phyloP scores from a whole-genome alignment of 345 rosid species.

The Eucalyptus curtisii region DNA sequence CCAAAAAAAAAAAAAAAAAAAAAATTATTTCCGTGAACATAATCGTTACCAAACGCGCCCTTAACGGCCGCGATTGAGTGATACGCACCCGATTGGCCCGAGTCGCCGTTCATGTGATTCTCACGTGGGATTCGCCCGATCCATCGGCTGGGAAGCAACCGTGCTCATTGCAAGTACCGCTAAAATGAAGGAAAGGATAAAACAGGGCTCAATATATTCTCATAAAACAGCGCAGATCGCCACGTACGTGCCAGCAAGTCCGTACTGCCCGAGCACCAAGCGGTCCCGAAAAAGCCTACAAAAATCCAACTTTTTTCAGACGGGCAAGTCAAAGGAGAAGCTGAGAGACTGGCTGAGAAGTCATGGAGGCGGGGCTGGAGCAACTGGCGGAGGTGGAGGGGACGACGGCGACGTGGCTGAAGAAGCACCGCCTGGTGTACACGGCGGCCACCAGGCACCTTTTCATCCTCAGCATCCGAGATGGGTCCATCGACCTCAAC shows the following conservation, averaged over 20 bases:
- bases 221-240: background rate
- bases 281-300: accelerated
- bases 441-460: slow-evolving; percentile 62
- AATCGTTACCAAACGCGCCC: too few relatives aligned
- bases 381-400: slow-evolving; percentile 12
- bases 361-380: slow-evolving; percentile 5
- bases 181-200: background rate
- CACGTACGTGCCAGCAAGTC: background rate
- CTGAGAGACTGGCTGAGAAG: background rate
- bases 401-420: slow-evolving; percentile 50
- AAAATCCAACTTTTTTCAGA: accelerated
- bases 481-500: slow-evolving; percentile 55
- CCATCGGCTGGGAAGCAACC: background rate
- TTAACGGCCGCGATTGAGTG: accelerated
- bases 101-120: accelerated
- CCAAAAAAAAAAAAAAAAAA: too few relatives aligned
- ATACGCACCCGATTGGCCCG: accelerated
- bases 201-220: too few relatives aligned
- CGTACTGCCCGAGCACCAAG: background rate
- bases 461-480: slow-evolving; percentile 54
- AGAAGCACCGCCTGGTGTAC: slow-evolving; percentile 43
- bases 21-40: too few relatives aligned
- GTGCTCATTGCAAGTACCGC: accelerated
- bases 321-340: background rate
- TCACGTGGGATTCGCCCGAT: accelerated